Base-by-base conservation (phyloP, 202 grass and related monocot species). In the Setaria viridis region DNA sequence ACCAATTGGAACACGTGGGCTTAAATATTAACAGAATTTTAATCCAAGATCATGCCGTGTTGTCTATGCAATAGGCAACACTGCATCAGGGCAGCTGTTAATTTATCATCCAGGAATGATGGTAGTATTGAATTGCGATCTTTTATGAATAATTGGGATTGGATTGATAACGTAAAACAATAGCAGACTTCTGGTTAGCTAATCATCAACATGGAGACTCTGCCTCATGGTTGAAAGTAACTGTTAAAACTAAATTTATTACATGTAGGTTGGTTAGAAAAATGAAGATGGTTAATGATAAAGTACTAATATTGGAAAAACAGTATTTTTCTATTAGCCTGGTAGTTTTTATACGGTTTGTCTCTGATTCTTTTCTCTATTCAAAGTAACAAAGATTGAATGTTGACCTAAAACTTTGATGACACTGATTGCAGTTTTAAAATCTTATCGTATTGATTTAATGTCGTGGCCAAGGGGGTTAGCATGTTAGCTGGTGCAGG, bases 81-180 rank as follows among this genome's bases (percentile, higher is more conserved):
- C 54, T 10, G 15, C 33, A 75, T 4, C 9, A 56, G 62, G 12
- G 6, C 32, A 64, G 14, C 43, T 48, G 41, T 45, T 63, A 42
- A 51, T 51, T 78, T 50, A 42, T 63, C 32, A 79, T 63, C 82
- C 55, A 30, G 34, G 47, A 21, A 75, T 53, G 47, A 51, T 75
- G 33, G 32, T 53, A 62, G 74, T 4, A 71, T 21, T 48, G 29
- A 34, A 66, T 17, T 21, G 2, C 57, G 47, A 19, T 29, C 41
- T 78, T 62, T 63, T 30, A 32, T 12, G 11, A 25, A 19, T 6
- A 37, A 37, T 32, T 19, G 4, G 11, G 6, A 14, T 9, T 33
- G 5, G 11, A 56, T 75, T 56, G 30, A 20, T 32, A 12, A 12
- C 11, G 20, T 9, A 75, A 53, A 63, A 55, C 30, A 30, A 60